These are phyloP conservation scores for Coniella lustricola DNA, from an alignment of 2,329 filamentous ascomycete genomes.

Conservation along the genomic window DNA sequence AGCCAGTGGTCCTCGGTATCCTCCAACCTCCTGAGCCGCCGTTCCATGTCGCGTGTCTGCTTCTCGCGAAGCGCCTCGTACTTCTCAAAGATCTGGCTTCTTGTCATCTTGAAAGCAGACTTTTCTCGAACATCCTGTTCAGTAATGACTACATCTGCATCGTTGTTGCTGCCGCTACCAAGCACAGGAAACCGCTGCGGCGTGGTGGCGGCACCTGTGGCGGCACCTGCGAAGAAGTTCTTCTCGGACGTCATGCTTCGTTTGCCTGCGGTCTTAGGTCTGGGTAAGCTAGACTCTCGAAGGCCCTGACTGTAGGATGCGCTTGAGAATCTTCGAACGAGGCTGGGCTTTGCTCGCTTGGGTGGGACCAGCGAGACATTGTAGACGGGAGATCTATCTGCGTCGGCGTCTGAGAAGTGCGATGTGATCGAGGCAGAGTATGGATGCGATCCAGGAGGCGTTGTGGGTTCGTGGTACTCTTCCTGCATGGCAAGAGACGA, in stretches of 20 bases:
- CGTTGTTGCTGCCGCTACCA: too few species aligned
- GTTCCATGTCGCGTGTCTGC: constrained; percentile 34
- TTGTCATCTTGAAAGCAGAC: constrained; percentile 7
- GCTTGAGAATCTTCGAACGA: neutral
- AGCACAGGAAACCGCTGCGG: neutral
- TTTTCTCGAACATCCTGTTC: neutral
- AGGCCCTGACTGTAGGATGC: constrained; percentile 1
- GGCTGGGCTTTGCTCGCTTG: constrained; percentile 5
- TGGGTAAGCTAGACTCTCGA: neutral
- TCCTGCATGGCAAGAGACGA: constrained; percentile 7
- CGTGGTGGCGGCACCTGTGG: too few species aligned
- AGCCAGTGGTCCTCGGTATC: constrained; percentile 39
- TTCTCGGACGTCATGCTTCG: constrained; percentile 7
- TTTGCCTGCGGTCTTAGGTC: constrained; percentile 11
- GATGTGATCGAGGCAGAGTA: constrained; percentile 2
- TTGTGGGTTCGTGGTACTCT: neutral
- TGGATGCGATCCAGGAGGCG: constrained; percentile 12
- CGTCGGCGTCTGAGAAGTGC: constrained; percentile 6
- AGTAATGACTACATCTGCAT: neutral
- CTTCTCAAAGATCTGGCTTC: constrained; percentile 8
- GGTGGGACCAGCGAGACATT: neutral
- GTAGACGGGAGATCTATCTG: constrained; percentile 1
- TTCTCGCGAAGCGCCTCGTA: constrained; percentile 14
- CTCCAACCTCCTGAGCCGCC: constrained; percentile 39
- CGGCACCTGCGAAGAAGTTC: constrained; percentile 1